phyloP scores from a whole-genome alignment of 2,329 filamentous ascomycete species.

The Fusarium buxicola region DNA sequence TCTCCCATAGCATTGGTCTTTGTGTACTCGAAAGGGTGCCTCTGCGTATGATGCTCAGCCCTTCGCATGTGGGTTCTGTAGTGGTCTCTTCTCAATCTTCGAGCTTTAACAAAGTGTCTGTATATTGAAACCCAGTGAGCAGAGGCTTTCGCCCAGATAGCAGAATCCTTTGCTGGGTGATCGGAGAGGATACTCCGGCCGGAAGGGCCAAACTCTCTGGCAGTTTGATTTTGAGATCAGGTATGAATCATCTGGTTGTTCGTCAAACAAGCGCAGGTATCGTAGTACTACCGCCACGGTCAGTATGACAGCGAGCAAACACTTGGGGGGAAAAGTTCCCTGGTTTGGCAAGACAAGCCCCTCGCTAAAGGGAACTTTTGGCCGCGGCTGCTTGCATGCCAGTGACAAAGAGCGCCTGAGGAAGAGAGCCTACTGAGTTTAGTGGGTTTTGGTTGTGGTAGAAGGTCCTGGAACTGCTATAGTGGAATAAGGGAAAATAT shows the following conservation, averaged over 20 bases:
- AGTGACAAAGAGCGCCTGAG: not conserved
- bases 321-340: not conserved
- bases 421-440: not conserved
- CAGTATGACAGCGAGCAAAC: not conserved
- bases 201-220: too few species aligned
- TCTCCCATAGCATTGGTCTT: not conserved
- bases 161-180: too few species aligned
- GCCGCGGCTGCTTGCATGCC: conserved; percentile 1
- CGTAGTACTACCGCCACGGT: not conserved
- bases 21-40: too few species aligned
- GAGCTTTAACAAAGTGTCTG: too few species aligned
- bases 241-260: not conserved
- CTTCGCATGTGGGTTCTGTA: too few species aligned
- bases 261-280: too few species aligned
- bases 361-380: not conserved
- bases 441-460: not conserved
- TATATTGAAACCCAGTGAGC: too few species aligned
- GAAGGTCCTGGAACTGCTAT: not conserved
- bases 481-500: not conserved
- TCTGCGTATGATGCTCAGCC: too few species aligned
- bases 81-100: too few species aligned
- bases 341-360: not conserved
- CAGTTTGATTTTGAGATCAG: too few species aligned
- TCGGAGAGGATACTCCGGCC: too few species aligned
- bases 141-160: too few species aligned